Evolutionary conservation across 2,329 filamentous ascomycete genomes (phyloP), one percentile per base, ranked within the genome.

Genomic region (Raffaelea albimanens): DNA sequence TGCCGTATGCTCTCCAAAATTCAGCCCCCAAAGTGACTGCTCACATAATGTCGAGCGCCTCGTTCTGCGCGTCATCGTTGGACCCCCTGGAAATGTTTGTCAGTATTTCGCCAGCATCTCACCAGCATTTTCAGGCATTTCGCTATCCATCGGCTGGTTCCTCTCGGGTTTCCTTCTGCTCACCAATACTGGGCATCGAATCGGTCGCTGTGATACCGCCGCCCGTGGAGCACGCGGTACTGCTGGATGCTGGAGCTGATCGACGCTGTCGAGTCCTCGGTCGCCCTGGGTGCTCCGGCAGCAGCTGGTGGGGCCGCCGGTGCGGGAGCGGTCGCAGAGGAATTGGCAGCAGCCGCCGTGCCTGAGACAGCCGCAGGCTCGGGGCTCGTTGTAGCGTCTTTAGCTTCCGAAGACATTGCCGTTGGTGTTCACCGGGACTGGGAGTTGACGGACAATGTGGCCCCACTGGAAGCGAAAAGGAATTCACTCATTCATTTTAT

Each of bases 141-240:
- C n/a, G n/a, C n/a, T 29, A 13, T 7, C 25, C 25, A 29, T 7
- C 13, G 25, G 25, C 7, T 13, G 7, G 7, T 29, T 29, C 25
- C 25, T 7, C 25, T 29, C 25, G n/a, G n/a, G n/a, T 13, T 38
- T 38, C 18, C 18, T 16, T 7, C 13, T 16, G 73, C 74, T 50
- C 78, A 56, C 59, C 61, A 63, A 44, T 63, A 62, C 38, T 57
- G 51, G n/a, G 57, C 53, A 13, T 44, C 34, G 41, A 56, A 58
- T 5, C 55, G 41, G 3, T 59, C 58, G 40, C 54, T 55, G 44
- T 63, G 61, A 22, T 58, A 63, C 2, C 58, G 61, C 16, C 62
- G 53, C 1, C 62, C 61, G 8, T 62, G 49, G 23, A 63, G 52
- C 3, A 53, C 59, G 10, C 61, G 56, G 46, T 63, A 63, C 3